Conservation (phyloP, 2,329 filamentous ascomycete species). For the Diaporthe capsici region DNA sequence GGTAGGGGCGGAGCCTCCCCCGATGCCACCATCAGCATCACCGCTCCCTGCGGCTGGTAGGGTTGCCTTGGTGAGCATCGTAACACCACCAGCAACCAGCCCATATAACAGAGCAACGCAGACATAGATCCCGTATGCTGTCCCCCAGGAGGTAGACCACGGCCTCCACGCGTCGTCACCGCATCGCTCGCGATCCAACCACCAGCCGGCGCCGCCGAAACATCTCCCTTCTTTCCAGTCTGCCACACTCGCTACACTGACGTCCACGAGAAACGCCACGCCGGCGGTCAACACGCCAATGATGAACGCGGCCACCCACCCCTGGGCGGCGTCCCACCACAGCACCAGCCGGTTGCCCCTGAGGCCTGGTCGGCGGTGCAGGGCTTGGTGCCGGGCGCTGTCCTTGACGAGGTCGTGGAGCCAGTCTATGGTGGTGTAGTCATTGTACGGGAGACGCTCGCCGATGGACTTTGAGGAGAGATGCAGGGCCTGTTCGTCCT, state of each 20-base stretch:
- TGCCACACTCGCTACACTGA: slow-evolving; percentile 64
- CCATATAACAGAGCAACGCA: slow-evolving; percentile 47
- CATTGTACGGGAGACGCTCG: slow-evolving; percentile 71
- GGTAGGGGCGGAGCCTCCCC: background rate
- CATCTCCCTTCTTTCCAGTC: slow-evolving; percentile 72
- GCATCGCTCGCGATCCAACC: slow-evolving; percentile 62
- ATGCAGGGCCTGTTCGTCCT: slow-evolving; percentile 47
- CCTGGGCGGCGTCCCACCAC: slow-evolving; percentile 64
- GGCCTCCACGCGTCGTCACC: slow-evolving; percentile 58
- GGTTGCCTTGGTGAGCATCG: slow-evolving; percentile 56
- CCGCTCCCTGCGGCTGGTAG: slow-evolving; percentile 58
- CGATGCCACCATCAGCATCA: slow-evolving; percentile 35
- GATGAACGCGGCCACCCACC: slow-evolving; percentile 67
- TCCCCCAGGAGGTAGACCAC: slow-evolving; percentile 55
- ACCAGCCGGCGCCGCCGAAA: slow-evolving; percentile 54
- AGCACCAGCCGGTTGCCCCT: slow-evolving; percentile 58
- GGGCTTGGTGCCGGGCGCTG: slow-evolving; percentile 58
- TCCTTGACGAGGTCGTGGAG: slow-evolving; percentile 73
- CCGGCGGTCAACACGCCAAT: slow-evolving; percentile 68
- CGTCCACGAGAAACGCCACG: slow-evolving; percentile 68
- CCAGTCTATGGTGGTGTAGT: slow-evolving; percentile 75
- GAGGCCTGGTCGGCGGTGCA: background rate
- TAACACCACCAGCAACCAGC: slow-evolving; percentile 46
- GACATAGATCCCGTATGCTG: slow-evolving; percentile 48
- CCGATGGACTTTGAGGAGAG: slow-evolving; percentile 57